phyloP scores from a whole-genome alignment of 352 stramenopile species.

The Plasmopara viticola region DNA sequence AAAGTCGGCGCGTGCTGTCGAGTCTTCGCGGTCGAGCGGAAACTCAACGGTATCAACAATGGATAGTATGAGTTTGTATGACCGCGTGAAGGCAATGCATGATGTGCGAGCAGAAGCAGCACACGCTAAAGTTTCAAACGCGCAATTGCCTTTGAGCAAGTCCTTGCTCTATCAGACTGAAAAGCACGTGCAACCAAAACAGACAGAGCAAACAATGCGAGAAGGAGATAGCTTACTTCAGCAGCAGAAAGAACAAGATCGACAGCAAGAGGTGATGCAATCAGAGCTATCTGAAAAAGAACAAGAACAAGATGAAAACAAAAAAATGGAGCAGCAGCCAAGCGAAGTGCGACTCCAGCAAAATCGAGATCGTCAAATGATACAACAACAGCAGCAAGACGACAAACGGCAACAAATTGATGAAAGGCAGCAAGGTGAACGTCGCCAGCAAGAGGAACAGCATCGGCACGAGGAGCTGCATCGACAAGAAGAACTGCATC shows the following conservation, averaged over 20 bases:
- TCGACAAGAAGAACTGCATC: slow-evolving; percentile 7
- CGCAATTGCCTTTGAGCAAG: slow-evolving; percentile 7
- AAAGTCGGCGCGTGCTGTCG: slow-evolving; percentile 10
- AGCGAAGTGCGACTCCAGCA: slow-evolving; percentile 4
- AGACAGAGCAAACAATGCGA: slow-evolving; percentile 5
- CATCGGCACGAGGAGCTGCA: not conserved
- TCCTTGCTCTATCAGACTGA: slow-evolving; percentile 13
- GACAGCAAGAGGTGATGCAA: slow-evolving; percentile 9
- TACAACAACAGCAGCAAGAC: not conserved
- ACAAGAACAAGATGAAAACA: slow-evolving; percentile 8
- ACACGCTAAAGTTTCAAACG: slow-evolving; percentile 7
- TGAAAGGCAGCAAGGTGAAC: slow-evolving; percentile 1
- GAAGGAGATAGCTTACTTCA: slow-evolving; percentile 6
- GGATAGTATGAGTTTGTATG: slow-evolving; percentile 38
- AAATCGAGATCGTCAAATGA: not conserved
- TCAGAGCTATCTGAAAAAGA: slow-evolving; percentile 9
- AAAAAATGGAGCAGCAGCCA: slow-evolving; percentile 3
- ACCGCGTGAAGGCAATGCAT: slow-evolving; percentile 40
- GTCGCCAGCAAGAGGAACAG: slow-evolving; percentile 5
- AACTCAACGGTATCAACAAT: slow-evolving; percentile 3
- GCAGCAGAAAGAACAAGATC: slow-evolving; percentile 8
- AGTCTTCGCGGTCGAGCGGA: slow-evolving; percentile 5
- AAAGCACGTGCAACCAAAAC: not conserved
- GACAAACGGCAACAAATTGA: slow-evolving; percentile 6
- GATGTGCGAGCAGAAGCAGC: slow-evolving; percentile 22